Base-by-base conservation (phyloP, 2,329 filamentous ascomycete genomes). In the Arthrobotrys sinensis region DNA sequence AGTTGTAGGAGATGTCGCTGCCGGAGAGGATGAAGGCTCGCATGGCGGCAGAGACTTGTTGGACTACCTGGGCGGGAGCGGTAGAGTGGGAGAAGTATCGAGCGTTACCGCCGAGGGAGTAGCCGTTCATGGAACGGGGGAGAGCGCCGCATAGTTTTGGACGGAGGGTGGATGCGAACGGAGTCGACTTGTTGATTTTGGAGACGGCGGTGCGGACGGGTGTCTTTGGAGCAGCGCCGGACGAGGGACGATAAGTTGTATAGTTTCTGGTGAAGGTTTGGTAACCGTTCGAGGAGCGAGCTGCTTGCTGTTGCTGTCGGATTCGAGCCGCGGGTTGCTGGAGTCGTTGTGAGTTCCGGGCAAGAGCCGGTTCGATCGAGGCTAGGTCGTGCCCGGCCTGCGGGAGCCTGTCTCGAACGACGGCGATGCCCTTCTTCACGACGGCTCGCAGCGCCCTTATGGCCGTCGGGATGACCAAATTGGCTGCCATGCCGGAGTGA, bases 1-100 rank as follows among this genome's bases (percentile, higher is more conserved):
- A 86, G 82, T 92, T 91, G 87, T 93, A 97, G 76, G 89, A 89
- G 85, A 92, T 92, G 52, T 94, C 94, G 82, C 97, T 90, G 0
- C 96, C 96, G 0, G 92, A 94, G n/a, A 97, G 88, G 85, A 93
- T 91, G 85, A 99, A 97, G 11, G 94, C 94, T 67, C 96, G 90
- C 82, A 98, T 91, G 4, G 94, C 96, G 81, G 94, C 91, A 11
- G 93, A 77, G 97, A n/a, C 85, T 97, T 97, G 84, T 96, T 92
- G 64, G 66, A 98, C 89, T 55, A 98, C 93, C 84, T 98, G 93
- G 0, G 94, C 93, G 45, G 93, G 94, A 8, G 93, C 91, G 0
- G 95, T 93, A 0, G 90, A 89, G 85, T 97, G 94, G 0, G 93
- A 96, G 85, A 98, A 98, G 86, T 89, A 84, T 55, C 90, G 88